phyloP scores from a whole-genome alignment of 164 flowering plant genomes.

The Chloranthus sessilifolius region DNA sequence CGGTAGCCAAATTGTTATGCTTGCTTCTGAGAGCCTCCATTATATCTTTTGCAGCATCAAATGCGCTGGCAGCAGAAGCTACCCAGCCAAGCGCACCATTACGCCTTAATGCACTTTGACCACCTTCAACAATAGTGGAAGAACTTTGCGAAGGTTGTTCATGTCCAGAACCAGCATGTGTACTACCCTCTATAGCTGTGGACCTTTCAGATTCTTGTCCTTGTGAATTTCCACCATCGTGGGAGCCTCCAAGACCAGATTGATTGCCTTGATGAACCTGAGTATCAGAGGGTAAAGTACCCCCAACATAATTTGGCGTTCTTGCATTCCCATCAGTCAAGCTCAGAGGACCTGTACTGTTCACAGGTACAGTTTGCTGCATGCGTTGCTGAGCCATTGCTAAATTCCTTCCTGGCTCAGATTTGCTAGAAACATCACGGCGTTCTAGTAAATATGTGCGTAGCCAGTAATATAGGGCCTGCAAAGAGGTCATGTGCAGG shows the following conservation, averaged over 20 bases:
- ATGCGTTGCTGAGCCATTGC: constrained; percentile 86
- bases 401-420: constrained; percentile 67
- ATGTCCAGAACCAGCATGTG: constrained; percentile 45
- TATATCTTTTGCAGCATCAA: constrained; percentile 96
- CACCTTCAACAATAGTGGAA: constrained; percentile 50
- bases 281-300: constrained; percentile 38
- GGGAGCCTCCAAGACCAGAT: constrained; percentile 47
- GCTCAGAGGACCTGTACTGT: constrained; percentile 41
- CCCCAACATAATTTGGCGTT: constrained; percentile 41
- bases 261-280: constrained; percentile 67
- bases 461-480: constrained; percentile 99
- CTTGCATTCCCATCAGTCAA: constrained; percentile 57
- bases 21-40: constrained; percentile 98
- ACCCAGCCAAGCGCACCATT: constrained; percentile 55
- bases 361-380: constrained; percentile 67
- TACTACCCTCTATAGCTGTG: constrained; percentile 43
- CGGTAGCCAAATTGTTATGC: constrained; percentile 90
- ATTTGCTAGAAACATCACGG: constrained; percentile 91
- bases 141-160: constrained; percentile 65
- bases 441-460: constrained; percentile 98
- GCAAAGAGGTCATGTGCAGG: neutral
- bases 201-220: constrained; percentile 83
- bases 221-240: constrained; percentile 78
- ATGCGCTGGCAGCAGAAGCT: constrained; percentile 81
- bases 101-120: constrained; percentile 65